A percentile compares a stretch with the other conserved stretches of the same genome.
Conservation (phyloP, 352 stramenopile genomes). For the Phytophthora litchii region DNA sequence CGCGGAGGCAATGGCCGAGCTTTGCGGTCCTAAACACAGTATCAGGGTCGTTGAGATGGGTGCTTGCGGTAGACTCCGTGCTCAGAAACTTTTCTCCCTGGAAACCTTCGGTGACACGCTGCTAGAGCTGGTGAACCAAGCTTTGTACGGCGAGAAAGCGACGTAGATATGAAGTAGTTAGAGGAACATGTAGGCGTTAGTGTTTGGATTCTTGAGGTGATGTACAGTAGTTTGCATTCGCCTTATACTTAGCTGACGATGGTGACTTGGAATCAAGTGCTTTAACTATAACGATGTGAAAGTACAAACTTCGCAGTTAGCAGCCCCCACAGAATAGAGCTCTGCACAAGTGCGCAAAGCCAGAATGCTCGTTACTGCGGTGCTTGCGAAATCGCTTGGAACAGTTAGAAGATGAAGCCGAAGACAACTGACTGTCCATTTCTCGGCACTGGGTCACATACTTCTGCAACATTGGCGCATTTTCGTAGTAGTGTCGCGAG, state of each 20-base stretch:
- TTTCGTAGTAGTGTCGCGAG: constrained; percentile 88
- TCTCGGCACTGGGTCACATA: constrained; percentile 81
- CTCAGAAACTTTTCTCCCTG: constrained; percentile 68
- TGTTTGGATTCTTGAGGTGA: constrained; percentile 12
- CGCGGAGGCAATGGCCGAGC: constrained; percentile 61
- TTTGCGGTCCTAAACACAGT: constrained; percentile 46
- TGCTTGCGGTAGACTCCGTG: constrained; percentile 51
- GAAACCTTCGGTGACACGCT: constrained; percentile 78
- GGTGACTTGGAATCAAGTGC: constrained; percentile 28
- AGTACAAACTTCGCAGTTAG: constrained; percentile 12
- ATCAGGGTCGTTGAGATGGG: constrained; percentile 51
- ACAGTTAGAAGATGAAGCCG: constrained; percentile 38
- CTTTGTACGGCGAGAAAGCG: constrained; percentile 41
- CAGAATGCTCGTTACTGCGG: constrained; percentile 6
- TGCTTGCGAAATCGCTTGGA: constrained; percentile 27
- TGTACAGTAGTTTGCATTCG: constrained; percentile 13
- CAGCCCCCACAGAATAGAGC: constrained; percentile 32
- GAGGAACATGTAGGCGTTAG: constrained; percentile 4
- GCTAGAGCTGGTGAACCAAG: constrained; percentile 47
- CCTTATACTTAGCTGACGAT: constrained; percentile 31
- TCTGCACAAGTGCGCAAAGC: constrained; percentile 30
- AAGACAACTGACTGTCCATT: constrained; percentile 29
- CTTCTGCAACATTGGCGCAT: constrained; percentile 86
- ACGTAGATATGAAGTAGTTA: constrained; percentile 15
- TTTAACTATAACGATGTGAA: constrained; percentile 23